phyloP scores from a whole-genome alignment of 768 basidiomycete genomes.

The Suillus americanus region DNA sequence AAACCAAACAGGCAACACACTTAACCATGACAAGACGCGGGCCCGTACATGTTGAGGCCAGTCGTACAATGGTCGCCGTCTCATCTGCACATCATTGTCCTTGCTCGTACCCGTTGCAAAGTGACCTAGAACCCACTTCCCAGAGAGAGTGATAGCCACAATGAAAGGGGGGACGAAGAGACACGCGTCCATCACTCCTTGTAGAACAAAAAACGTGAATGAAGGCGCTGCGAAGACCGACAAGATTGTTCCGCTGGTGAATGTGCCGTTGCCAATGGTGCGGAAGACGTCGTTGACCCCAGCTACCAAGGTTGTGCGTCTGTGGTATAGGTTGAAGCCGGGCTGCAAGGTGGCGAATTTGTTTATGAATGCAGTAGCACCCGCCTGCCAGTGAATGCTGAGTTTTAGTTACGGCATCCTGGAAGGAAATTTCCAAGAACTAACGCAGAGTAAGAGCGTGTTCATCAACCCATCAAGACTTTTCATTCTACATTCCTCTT shows the following conservation, averaged over 20 bases:
- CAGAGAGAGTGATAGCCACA: background rate
- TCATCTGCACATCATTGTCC: background rate
- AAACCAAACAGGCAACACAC: background rate
- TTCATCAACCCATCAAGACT: background rate
- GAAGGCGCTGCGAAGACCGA: slow-evolving; percentile 4
- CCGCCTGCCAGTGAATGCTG: background rate
- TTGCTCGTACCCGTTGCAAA: background rate
- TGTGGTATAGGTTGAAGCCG: background rate
- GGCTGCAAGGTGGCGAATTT: background rate
- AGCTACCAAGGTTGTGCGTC: background rate
- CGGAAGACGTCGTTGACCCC: background rate
- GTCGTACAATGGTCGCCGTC: background rate
- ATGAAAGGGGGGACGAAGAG: background rate
- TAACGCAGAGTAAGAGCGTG: background rate
- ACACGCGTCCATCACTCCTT: slow-evolving; percentile 2
- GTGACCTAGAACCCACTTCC: background rate
- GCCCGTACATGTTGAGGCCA: background rate
- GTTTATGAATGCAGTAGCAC: background rate
- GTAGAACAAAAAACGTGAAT: background rate
- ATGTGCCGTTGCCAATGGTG: background rate
- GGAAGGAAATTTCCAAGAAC: background rate
- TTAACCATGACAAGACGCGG: background rate
- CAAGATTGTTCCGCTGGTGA: background rate
- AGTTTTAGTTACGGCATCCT: background rate
- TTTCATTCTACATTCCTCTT: slow-evolving; percentile 1